Evolutionary conservation across 495 filamentous ascomycete genomes (phyloP), one percentile per base, ranked within the genome.

Genomic region (Tetracladium marchalianum): DNA sequence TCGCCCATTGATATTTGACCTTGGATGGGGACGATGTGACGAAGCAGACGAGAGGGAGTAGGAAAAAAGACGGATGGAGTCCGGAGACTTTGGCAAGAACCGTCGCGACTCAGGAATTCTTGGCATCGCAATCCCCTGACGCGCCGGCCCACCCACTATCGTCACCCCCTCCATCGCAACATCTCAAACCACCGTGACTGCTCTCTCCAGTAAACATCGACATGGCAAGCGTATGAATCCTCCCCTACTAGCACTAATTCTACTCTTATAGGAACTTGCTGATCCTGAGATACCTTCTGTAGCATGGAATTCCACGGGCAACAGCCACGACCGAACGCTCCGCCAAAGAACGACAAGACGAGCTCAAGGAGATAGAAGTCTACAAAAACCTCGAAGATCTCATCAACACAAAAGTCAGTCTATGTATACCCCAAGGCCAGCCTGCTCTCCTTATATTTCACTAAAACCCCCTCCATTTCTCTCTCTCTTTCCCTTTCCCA

Each of bases 251-350:
- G 35, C 17, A 11, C 37, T 24, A 27, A 3, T 3, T 27, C 31
- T 31, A 31, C 11, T 32, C 43, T 27, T 11, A 43, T 37, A 34
- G 37, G 43, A 11, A 41, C 42, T 35, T 35, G 41, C 57, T 60
- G 54, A 60, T 51, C 13, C 27, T 31, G 40, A 41, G 41, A 56
- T 27, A 27, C 22, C 22, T 27, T 3, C 22, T 27, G 52, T 67
- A 94, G 85, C 90, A 95, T 73, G 86, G 87, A 61, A 71, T 85
- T 52, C 71, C 79, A 45, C 79, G 85, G 51, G 73, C 75, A 56
- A 62, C 68, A 51, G 67, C 67, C 41, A 62, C 65, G 11, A 66
- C 68, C 46, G 65, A 68, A 54, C 77, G 77, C 53, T 80, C 85
- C 45, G 81, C 79, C 43, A 78, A 85, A 54, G 74, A 81, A 54